These are phyloP conservation scores for Phyllachora maydis DNA, from an alignment of 2,329 filamentous ascomycete species.

Conservation along the genomic window DNA sequence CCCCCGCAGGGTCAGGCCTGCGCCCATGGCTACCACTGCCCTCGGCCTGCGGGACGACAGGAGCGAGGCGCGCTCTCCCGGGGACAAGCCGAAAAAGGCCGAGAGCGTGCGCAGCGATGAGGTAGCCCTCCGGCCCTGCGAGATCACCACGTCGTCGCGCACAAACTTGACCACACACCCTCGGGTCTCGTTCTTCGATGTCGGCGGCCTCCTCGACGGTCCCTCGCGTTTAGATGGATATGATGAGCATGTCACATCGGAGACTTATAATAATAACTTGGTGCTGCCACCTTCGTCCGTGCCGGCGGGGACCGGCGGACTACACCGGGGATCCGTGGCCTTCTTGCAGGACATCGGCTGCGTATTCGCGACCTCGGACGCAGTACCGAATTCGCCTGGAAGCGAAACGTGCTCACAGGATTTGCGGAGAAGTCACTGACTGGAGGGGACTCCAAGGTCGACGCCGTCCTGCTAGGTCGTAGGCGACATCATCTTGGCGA, in stretches of 20 bases:
- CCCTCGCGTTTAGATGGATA: too few species aligned
- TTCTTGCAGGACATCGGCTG: slow-evolving; percentile 27
- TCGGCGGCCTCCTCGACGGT: slow-evolving; percentile 52
- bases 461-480: too few species aligned
- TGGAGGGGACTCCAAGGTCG: too few species aligned
- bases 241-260: too few species aligned
- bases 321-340: slow-evolving; percentile 32
- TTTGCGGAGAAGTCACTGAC: too few species aligned
- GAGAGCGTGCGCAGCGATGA: slow-evolving; percentile 16
- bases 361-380: not conserved
- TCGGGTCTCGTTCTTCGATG: slow-evolving; percentile 69
- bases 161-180: too few species aligned
- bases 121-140: too few species aligned
- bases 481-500: too few species aligned
- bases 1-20: slow-evolving; percentile 11
- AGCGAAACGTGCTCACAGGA: too few species aligned
- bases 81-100: slow-evolving; percentile 8
- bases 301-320: slow-evolving; percentile 20
- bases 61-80: slow-evolving; percentile 24
- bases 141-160: slow-evolving; percentile 21
- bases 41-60: slow-evolving; percentile 18
- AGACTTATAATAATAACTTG: too few species aligned
- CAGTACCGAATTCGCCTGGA: too few species aligned
- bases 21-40: slow-evolving; percentile 14
- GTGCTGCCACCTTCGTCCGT: slow-evolving; percentile 20